Evolutionary conservation across 441 rosid genomes (phyloP), one percentile per base, ranked within the genome.

Genomic region (Omphalea diandra): DNA sequence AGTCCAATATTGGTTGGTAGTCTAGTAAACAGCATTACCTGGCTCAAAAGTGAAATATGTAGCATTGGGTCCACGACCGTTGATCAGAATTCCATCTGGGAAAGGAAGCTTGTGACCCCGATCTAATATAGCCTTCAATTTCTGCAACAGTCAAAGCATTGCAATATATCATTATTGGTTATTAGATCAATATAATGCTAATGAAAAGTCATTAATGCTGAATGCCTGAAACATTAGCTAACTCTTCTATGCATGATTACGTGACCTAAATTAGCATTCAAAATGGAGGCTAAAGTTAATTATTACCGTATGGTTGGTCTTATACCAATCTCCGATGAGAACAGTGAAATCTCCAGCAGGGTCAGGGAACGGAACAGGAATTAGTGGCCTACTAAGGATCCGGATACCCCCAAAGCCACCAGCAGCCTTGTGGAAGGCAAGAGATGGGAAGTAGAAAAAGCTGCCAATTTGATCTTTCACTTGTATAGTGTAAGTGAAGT

Each of bases 381-480:
- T 94, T 22, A 75, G 36, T 0, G 95, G 95, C 53, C 97, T 79
- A 77, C 95, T 91, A 8, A 85, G 90, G 80, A 94, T 86, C 72
- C 92, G 75, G 75, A 94, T 82, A 31, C 92, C 96, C 1, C 98
- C 97, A 18, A 90, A 93, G 14, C 90, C 98, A 41, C 98, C 98
- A 0, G 97, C 95, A 0, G 98, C 97, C 76, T 93, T 93, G 83
- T 93, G 98, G 81, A 90, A 88, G 0, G 81, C 92, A 31, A 93
- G 97, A n/a, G 98, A 87, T 4, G 98, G 97, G 81, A 82, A 90
- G 79, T 93, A 93, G 77, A 79, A 93, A 68, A 85, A 93, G 74
- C 96, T 93, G 17, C 98, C 98, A 24, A 93, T 93, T 74, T 93
- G 98, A 75, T 93, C 98, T 78, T 93, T 93, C 65, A 88, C 84